Evolutionary conservation across 2,329 filamentous ascomycete genomes (phyloP).

Genomic region (Berkeleyomyces rouxiae): DNA sequence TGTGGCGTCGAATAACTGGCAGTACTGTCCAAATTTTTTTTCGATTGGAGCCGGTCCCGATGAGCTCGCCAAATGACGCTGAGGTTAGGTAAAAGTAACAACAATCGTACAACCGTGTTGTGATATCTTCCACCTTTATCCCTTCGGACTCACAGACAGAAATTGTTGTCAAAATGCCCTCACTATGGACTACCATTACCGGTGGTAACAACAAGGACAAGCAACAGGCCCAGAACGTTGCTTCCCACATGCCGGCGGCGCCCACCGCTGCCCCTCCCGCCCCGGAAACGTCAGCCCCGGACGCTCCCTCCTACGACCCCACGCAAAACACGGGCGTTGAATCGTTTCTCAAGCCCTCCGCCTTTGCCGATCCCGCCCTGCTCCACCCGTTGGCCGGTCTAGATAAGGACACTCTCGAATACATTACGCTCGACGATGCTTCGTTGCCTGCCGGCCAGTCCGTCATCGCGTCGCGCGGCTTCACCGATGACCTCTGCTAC

Average conservation of each 20-base stretch:
- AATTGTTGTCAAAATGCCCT: conserved; percentile 28
- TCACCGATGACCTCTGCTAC: conserved; percentile 96
- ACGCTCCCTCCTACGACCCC: conserved; percentile 49
- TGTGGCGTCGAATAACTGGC: not conserved
- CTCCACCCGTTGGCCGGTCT: conserved; percentile 88
- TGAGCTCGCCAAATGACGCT: not conserved
- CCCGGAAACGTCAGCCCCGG: conserved; percentile 31
- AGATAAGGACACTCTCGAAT: conserved; percentile 85
- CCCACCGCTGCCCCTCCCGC: conserved; percentile 22
- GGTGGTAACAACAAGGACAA: conserved; percentile 37
- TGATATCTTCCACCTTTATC: not conserved
- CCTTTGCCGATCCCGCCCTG: conserved; percentile 70
- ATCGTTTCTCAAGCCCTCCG: conserved; percentile 62
- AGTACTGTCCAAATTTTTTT: conserved; percentile 9
- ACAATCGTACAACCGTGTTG: conserved; percentile 1
- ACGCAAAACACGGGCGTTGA: conserved; percentile 63
- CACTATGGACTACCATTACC: conserved; percentile 46
- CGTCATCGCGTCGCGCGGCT: conserved; percentile 83
- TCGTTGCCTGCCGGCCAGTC: conserved; percentile 71
- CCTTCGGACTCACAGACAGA: not conserved
- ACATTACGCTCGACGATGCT: conserved; percentile 85
- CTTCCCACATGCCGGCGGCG: conserved; percentile 9
- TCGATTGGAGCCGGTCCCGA: not conserved
- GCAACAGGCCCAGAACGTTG: conserved; percentile 25
- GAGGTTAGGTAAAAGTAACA: not conserved